Evolutionary conservation across 345 rosid genomes (phyloP), one percentile per base, ranked within the genome.

Genomic region (Punica granatum): DNA sequence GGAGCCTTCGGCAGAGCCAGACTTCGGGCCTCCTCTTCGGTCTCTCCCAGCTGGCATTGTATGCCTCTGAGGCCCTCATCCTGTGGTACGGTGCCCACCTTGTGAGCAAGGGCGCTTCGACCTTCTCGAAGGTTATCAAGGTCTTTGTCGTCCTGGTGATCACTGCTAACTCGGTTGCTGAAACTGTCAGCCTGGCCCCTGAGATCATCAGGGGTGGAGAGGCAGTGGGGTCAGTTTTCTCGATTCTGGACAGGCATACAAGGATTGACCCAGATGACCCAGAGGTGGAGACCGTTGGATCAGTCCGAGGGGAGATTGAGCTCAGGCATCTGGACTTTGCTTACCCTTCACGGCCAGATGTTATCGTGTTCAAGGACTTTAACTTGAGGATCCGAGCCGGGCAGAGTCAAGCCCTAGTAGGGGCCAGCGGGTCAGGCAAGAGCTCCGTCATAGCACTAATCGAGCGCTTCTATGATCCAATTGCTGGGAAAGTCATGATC

Each of bases 111-210:
- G 99, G 99, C 36, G 79, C 32, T 15, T 91, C 99, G 62, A 94
- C 99, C 32, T 94, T 94, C 77, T 94, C 99, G 9, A 94, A 89
- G 86, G 99, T 94, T 72, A 91, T 94, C 59, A 94, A 94, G 84
- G 99, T 94, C 70, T 94, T 94, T 26, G 99, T 94, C 35, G 99
- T 94, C 41, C 71, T 94, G 61, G 99, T 94, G 4, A 80, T 94
- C 74, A 91, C 99, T 0, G 99, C 99, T 31, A 94, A 94, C 79
- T 94, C 99, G 31, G 99, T 94, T 15, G 99, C 99, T 1, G 99
- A 94, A 78, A 94, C 99, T 7, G 99, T 94, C 53, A 94, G 98
- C 76, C 98, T 94, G 43, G 99, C 99, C 54, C 99, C 99, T n/a
- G 99, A 94, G 82, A 94, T 94, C 60, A 82, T 94, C 62, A 79